Evolutionary conservation across 2,329 filamentous ascomycete species (phyloP).

Genomic region (Xylariaceae sp.): DNA sequence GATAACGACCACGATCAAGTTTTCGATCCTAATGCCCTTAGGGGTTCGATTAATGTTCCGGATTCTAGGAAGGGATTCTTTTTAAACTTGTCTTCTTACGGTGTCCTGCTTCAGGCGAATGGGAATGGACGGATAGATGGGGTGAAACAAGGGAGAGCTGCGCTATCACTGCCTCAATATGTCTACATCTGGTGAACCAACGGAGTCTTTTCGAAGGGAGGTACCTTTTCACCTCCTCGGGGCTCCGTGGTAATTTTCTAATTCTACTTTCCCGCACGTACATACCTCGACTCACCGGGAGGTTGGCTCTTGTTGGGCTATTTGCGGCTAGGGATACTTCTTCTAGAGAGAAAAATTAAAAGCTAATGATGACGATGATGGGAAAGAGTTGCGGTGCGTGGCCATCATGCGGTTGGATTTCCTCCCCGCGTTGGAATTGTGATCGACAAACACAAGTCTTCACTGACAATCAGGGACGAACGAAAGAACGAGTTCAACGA

Average conservation of each 20-base stretch:
- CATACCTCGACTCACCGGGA: slow-evolving; percentile 10
- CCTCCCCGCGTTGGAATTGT: neutral
- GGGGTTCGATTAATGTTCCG: slow-evolving; percentile 12
- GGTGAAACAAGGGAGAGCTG: slow-evolving; percentile 10
- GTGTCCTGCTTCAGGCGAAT: neutral
- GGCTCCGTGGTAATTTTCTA: slow-evolving; percentile 1
- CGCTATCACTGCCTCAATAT: slow-evolving; percentile 6
- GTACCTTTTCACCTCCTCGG: slow-evolving; percentile 12
- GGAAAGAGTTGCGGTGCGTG: neutral
- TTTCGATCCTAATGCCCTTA: neutral
- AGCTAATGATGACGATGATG: slow-evolving; percentile 21
- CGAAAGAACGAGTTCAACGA: neutral
- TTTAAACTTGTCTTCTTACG: slow-evolving; percentile 11
- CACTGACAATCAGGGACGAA: neutral
- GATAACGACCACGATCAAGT: neutral
- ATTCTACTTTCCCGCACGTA: slow-evolving; percentile 9
- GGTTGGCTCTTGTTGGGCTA: slow-evolving; percentile 13
- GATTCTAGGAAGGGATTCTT: slow-evolving; percentile 16
- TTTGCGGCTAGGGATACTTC: slow-evolving; percentile 18
- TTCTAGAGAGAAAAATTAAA: slow-evolving; percentile 15
- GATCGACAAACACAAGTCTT: neutral
- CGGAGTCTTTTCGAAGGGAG: neutral
- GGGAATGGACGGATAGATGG: slow-evolving; percentile 9
- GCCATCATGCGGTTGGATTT: neutral
- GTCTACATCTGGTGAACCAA: slow-evolving; percentile 8